Percentiles rank a stretch among this genome's conserved stretches.
These are phyloP conservation scores for Cyberlindnera sargentensis DNA, from an alignment of 805 yeast genomes.

Conservation along the genomic window DNA sequence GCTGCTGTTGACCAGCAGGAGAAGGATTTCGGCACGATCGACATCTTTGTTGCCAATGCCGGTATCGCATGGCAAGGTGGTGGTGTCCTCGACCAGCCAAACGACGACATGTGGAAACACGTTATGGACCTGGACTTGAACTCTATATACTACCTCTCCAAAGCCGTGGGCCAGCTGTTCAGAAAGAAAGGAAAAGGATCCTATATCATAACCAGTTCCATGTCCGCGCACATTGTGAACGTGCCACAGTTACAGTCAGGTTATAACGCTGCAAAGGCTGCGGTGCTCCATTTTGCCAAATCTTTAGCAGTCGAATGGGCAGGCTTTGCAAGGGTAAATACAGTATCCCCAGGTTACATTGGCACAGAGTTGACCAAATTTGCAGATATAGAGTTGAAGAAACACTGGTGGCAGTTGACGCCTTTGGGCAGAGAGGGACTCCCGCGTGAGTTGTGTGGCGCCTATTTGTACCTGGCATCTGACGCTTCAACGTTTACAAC, in stretches of 20 bases:
- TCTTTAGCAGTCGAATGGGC: conserved; percentile 87
- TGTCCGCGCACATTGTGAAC: conserved; percentile 85
- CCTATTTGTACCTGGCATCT: conserved; percentile 71
- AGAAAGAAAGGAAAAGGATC: conserved; percentile 72
- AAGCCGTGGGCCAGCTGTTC: conserved; percentile 67
- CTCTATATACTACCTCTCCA: conserved; percentile 77
- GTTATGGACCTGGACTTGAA: conserved; percentile 72
- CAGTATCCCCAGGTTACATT: conserved; percentile 84
- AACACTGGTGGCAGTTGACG: conserved; percentile 41
- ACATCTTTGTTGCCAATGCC: conserved; percentile 83
- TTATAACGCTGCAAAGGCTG: conserved; percentile 86
- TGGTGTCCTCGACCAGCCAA: conserved; percentile 39
- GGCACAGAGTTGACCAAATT: conserved; percentile 58
- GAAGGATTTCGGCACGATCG: conserved; percentile 67
- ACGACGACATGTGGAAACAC: conserved; percentile 54
- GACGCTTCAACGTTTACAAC: conserved; percentile 76
- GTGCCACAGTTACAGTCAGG: conserved; percentile 83
- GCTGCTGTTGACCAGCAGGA: conserved; percentile 33
- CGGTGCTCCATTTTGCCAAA: conserved; percentile 63
- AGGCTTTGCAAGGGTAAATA: conserved; percentile 73
- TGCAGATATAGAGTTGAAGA: conserved; percentile 37
- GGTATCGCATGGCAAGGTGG: conserved; percentile 82
- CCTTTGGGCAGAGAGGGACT: conserved; percentile 74
- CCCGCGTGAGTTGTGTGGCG: conserved; percentile 73
- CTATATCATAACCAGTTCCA: conserved; percentile 78